A percentile compares a stretch with the other conserved stretches of the same genome.
Conservation (phyloP, 306 rosid species). For the Vicia faba region DNA sequence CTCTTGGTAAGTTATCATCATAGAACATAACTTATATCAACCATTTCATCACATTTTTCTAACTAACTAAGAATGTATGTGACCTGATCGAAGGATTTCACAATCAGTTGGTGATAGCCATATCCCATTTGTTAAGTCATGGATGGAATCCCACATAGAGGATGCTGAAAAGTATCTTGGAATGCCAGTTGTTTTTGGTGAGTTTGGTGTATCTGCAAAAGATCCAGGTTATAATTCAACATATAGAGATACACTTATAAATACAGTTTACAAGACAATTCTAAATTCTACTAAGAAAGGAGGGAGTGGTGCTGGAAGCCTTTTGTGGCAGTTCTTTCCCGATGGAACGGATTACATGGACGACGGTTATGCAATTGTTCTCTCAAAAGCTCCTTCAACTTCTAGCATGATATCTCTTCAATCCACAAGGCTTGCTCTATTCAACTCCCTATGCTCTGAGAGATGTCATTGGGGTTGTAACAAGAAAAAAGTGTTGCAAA, state of each 20-base stretch:
- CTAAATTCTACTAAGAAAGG: constrained; percentile 84
- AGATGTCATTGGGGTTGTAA: constrained; percentile 82
- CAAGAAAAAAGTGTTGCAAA: constrained; percentile 56
- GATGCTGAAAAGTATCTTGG: constrained; percentile 84
- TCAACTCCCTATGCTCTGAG: constrained; percentile 80
- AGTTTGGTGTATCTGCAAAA: constrained; percentile 84
- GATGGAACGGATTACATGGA: constrained; percentile 96
- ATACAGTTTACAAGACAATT: constrained; percentile 62
- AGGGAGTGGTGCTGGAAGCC: constrained; percentile 91
- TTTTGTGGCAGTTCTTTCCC: constrained; percentile 94
- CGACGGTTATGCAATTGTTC: constrained; percentile 87
- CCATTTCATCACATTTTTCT: background rate
- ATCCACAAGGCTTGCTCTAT: constrained; percentile 67
- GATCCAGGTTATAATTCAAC: constrained; percentile 79
- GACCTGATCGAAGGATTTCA: constrained; percentile 54
- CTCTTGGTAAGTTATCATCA: constrained; percentile 63
- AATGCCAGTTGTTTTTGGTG: constrained; percentile 83
- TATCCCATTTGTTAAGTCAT: constrained; percentile 73
- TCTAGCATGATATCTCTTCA: constrained; percentile 74
- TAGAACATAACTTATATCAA: constrained; percentile 19
- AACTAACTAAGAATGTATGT: constrained; percentile 26
- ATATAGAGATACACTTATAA: constrained; percentile 60
- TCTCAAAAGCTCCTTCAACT: constrained; percentile 70
- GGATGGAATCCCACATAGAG: constrained; percentile 95
- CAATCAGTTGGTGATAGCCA: constrained; percentile 66